Conservation (phyloP, 495 filamentous ascomycete genomes). For the Aspergillus cristatus region DNA sequence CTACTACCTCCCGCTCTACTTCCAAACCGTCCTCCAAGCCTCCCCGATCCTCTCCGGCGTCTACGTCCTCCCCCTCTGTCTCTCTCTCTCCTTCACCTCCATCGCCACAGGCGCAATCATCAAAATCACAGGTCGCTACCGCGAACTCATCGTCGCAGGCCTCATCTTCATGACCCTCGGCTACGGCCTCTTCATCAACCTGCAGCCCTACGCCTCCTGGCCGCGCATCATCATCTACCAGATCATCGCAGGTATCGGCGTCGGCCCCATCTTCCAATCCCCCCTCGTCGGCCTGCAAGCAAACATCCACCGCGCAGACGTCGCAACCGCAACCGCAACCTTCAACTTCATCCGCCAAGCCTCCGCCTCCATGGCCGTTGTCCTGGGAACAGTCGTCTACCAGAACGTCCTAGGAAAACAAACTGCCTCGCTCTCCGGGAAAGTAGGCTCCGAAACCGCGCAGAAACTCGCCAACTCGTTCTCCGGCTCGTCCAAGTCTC, state of each 20-base stretch:
- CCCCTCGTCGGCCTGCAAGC: conserved; percentile 52
- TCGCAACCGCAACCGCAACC: conserved; percentile 43
- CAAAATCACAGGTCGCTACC: conserved; percentile 53
- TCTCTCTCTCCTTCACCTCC: conserved; percentile 61
- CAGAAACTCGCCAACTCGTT: conserved; percentile 32
- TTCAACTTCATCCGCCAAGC: conserved; percentile 45
- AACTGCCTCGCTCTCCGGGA: conserved; percentile 22
- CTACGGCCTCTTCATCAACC: conserved; percentile 42
- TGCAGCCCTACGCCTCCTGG: conserved; percentile 39
- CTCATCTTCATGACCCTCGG: conserved; percentile 46
- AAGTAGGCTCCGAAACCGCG: conserved; percentile 25
- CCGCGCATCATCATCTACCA: conserved; percentile 45
- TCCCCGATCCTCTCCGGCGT: conserved; percentile 69
- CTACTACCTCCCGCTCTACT: conserved; percentile 74
- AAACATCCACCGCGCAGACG: conserved; percentile 39
- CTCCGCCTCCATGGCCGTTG: conserved; percentile 42
- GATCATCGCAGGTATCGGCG: conserved; percentile 43
- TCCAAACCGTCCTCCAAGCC: conserved; percentile 65
- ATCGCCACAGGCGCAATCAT: conserved; percentile 59
- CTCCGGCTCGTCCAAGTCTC: conserved; percentile 48
- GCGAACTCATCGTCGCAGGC: conserved; percentile 40
- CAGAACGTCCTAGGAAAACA: conserved; percentile 45
- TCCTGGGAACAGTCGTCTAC: conserved; percentile 49
- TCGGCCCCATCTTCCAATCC: conserved; percentile 49
- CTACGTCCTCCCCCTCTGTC: conserved; percentile 65